These are phyloP conservation scores for Penicillium freii DNA, from an alignment of 2,329 filamentous ascomycete species.

Conservation along the genomic window DNA sequence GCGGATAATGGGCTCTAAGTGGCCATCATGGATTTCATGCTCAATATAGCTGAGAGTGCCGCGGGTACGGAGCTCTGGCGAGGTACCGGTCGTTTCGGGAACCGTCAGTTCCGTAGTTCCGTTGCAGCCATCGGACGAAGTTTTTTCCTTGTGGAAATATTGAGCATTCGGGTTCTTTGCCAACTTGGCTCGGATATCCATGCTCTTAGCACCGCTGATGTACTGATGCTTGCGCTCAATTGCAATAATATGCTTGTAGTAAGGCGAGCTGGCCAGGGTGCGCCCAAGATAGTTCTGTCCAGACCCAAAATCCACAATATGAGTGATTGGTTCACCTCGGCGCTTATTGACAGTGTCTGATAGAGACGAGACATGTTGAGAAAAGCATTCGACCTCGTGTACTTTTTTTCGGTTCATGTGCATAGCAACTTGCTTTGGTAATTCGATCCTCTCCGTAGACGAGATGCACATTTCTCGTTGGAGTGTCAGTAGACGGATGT, in stretches of 20 bases:
- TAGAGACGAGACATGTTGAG: conserved; percentile 73
- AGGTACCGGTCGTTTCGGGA: conserved; percentile 7
- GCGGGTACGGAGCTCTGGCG: conserved; percentile 17
- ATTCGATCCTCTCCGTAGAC: conserved; percentile 36
- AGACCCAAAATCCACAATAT: conserved; percentile 93
- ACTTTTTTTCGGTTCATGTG: conserved; percentile 98
- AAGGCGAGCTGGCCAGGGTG: conserved; percentile 78
- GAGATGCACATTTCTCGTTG: conserved; percentile 46
- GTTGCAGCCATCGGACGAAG: conserved; percentile 22
- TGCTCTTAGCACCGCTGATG: conserved; percentile 76
- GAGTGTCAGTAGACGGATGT: conserved; percentile 68
- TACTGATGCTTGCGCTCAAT: conserved; percentile 86
- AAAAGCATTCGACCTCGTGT: conserved; percentile 89
- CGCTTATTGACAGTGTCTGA: conserved; percentile 54
- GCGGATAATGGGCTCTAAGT: conserved; percentile 38
- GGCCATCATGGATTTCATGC: conserved; percentile 42
- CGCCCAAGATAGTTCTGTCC: conserved; percentile 95
- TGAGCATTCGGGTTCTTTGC: conserved; percentile 69
- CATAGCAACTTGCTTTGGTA: conserved; percentile 73
- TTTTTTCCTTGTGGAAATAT: conserved; percentile 78
- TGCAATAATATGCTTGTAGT: conserved; percentile 82
- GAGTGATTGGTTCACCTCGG: conserved; percentile 59
- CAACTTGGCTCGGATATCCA: conserved; percentile 77
- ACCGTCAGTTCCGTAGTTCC: conserved; percentile 7
- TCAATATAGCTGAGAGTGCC: conserved; percentile 44